These are phyloP conservation scores for Trichosporon sp. DNA, from an alignment of 1,284 basidiomycete species.

Conservation along the genomic window DNA sequence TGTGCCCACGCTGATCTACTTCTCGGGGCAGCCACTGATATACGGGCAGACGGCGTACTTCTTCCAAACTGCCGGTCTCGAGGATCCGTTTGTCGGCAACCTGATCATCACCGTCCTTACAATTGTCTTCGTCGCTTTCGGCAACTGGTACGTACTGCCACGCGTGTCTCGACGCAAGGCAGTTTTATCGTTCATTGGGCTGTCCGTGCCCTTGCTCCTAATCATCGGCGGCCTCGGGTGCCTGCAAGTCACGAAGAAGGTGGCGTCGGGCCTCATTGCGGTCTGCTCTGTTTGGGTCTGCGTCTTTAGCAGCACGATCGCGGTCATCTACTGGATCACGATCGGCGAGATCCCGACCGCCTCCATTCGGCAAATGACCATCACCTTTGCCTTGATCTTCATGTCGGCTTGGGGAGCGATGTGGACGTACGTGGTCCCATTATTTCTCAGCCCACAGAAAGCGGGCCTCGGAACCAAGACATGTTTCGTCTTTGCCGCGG, in stretches of 20 bases:
- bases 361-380: slow-evolving; percentile 22
- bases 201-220: slow-evolving; percentile 27
- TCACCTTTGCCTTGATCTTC: slow-evolving; percentile 12
- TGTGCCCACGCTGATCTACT: slow-evolving; percentile 15
- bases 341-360: slow-evolving; percentile 20
- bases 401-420: slow-evolving; percentile 14
- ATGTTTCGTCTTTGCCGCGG: slow-evolving; percentile 18
- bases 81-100: slow-evolving; percentile 2
- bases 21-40: slow-evolving; percentile 20
- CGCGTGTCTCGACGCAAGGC: slow-evolving; percentile 41
- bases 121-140: slow-evolving; percentile 34
- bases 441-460: slow-evolving; percentile 5
- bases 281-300: slow-evolving; percentile 23
- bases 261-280: slow-evolving; percentile 13
- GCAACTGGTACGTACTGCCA: slow-evolving; percentile 40
- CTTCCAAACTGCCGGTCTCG: slow-evolving; percentile 19
- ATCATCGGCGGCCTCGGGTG: slow-evolving; percentile 39
- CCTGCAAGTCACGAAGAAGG: slow-evolving; percentile 5
- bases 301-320: slow-evolving; percentile 23
- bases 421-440: slow-evolving; percentile 5
- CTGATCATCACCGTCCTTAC: slow-evolving; percentile 28
- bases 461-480: slow-evolving; percentile 9
- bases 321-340: slow-evolving; percentile 22
- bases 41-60: slow-evolving; percentile 24
- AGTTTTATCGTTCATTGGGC: neutral